Evolutionary conservation across 2,329 filamentous ascomycete genomes (phyloP), one percentile per base, ranked within the genome.

Genomic region (Hortaea sp.): DNA sequence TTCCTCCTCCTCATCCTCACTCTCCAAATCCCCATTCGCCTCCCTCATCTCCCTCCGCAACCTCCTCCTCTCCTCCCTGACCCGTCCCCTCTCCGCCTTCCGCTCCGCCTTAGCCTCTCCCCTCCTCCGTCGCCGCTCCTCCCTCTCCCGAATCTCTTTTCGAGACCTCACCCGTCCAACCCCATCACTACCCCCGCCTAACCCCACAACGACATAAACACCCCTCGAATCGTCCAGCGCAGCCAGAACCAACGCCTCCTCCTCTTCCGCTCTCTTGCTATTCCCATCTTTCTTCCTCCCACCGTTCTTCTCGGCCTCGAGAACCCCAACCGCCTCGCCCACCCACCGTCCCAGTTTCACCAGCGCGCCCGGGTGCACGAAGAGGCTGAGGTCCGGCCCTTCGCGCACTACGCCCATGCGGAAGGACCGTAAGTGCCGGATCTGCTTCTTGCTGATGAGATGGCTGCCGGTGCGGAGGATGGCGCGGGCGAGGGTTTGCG

Each of bases 291-390:
- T 20, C 20, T 20, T 20, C 20, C 20, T 20, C 11, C 37, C 43
- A 6, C 35, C 39, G 13, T n/a, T 29, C n/a, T 12, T 11, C n/a
- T n/a, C 46, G 80, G 77, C 0, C 78, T 76, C 29, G 1, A 92
- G 87, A 43, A 82, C 80, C 65, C 97, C 92, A 58, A 94, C 85
- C 0, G 92, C 92, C 67, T 97, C 90, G 40, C 85, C 87, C 38
- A 98, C 79, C 92, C 92, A 98, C 3, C 95, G 74, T 0, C 90
- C 89, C 10, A 98, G 76, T 65, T 97, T 95, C 2, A 89, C 94
- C 27, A 98, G 71, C 1, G 92, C 92, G 5, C 89, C 87, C 0
- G 92, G 89, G 60, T 97, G 90, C 1, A 84, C 88, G 67, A 98
- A 98, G 7, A 97, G 76, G n/a, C 78, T 70, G 0, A 94, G 84